phyloP scores from a whole-genome alignment of 768 basidiomycete species.

The Suillus bovinus region DNA sequence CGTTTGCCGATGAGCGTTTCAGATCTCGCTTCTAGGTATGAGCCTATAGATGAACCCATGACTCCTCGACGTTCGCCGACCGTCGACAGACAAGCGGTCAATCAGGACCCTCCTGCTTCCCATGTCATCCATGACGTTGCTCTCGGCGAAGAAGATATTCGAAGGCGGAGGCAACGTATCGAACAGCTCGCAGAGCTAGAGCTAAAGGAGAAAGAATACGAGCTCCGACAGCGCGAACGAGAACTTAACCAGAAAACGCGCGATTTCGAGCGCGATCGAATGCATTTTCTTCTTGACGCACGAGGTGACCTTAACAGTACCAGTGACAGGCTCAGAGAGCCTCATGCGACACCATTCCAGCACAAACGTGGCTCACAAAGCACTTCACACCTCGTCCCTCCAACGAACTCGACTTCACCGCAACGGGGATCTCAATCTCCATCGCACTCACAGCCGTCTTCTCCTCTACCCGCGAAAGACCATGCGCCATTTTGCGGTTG shows the following conservation, averaged over 20 bases:
- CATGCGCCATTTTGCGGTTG: constrained; percentile 72
- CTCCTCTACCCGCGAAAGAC: constrained; percentile 28
- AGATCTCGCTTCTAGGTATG: constrained; percentile 64
- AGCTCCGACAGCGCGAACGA: constrained; percentile 51
- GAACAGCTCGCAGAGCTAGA: constrained; percentile 56
- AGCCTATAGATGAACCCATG: constrained; percentile 42
- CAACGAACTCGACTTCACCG: constrained; percentile 12
- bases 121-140: constrained; percentile 20
- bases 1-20: constrained; percentile 64
- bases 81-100: constrained; percentile 26
- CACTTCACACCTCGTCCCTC: constrained; percentile 26
- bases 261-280: constrained; percentile 60
- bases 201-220: constrained; percentile 54
- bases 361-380: constrained; percentile 34
- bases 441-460: constrained; percentile 27
- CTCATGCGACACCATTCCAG: constrained; percentile 22
- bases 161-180: constrained; percentile 40
- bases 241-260: constrained; percentile 53
- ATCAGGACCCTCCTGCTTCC: constrained; percentile 22
- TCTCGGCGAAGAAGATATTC: constrained; percentile 26
- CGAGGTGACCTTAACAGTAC: constrained; percentile 26
- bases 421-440: constrained; percentile 30
- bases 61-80: constrained; percentile 44
- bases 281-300: constrained; percentile 38
- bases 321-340: constrained; percentile 32